Evolutionary conservation across 1,284 basidiomycete genomes (phyloP).

Genomic region (Ceratobasidium sp.): DNA sequence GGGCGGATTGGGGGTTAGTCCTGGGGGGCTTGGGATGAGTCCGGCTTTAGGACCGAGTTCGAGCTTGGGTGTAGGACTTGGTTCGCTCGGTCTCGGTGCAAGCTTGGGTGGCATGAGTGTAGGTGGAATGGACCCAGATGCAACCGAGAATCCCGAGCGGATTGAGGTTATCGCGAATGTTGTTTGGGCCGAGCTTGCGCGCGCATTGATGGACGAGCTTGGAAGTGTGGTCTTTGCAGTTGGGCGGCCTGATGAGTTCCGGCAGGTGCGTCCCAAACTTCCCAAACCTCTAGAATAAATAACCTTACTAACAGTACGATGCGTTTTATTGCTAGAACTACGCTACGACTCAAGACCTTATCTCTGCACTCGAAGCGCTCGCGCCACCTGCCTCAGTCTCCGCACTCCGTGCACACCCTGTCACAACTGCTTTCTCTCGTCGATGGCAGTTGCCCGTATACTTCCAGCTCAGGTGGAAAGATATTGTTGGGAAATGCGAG

Average conservation of each 20-base stretch:
- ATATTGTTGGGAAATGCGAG: constrained; percentile 83
- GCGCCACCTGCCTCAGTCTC: constrained; percentile 81
- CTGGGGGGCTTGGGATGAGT: constrained; percentile 28
- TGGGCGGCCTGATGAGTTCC: constrained; percentile 89
- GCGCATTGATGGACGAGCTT: constrained; percentile 83
- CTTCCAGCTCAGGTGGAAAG: constrained; percentile 98
- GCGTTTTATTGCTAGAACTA: constrained; percentile 67
- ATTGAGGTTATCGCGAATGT: constrained; percentile 89
- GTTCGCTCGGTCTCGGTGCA: neutral
- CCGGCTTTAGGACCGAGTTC: constrained; percentile 35
- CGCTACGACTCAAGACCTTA: constrained; percentile 82
- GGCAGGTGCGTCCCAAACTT: constrained; percentile 66
- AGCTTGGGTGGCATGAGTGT: neutral
- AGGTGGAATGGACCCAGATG: neutral
- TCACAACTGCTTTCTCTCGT: constrained; percentile 78
- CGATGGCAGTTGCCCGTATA: constrained; percentile 97
- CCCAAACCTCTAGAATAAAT: neutral
- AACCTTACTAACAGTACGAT: too few species aligned
- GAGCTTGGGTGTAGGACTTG: neutral
- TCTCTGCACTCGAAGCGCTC: constrained; percentile 83
- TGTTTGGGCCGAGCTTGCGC: constrained; percentile 85
- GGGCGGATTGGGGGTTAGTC: constrained; percentile 21
- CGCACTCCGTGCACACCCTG: constrained; percentile 74
- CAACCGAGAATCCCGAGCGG: constrained; percentile 54
- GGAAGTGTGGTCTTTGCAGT: constrained; percentile 87